A percentile compares a stretch with the other conserved stretches of the same genome.
Conservation (phyloP, 257 asterid species). For the Salvia splendens region DNA sequence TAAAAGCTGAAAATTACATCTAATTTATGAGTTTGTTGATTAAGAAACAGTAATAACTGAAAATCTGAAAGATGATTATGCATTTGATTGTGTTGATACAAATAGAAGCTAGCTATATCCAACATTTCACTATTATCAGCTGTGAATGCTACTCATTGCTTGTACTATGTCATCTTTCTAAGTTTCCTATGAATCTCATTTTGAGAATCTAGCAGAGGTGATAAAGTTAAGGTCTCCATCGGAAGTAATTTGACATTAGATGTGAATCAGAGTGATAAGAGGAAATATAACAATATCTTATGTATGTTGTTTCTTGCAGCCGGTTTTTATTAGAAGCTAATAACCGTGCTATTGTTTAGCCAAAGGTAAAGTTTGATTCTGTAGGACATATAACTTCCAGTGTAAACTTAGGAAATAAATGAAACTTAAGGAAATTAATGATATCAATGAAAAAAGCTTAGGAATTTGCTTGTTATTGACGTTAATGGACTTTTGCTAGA, state of each 20-base stretch:
- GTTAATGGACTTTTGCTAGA: not conserved
- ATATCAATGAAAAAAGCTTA: not conserved
- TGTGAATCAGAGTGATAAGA: not conserved
- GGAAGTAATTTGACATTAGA: constrained; percentile 8
- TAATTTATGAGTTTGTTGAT: constrained; percentile 6
- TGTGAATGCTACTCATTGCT: constrained; percentile 4
- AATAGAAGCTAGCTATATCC: constrained; percentile 16
- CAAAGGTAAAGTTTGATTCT: constrained; percentile 5
- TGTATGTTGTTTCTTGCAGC: not conserved
- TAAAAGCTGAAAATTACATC: not conserved
- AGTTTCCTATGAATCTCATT: not conserved
- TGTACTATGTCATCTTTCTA: not conserved
- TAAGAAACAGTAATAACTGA: not conserved
- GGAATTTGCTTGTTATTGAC: not conserved
- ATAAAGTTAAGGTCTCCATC: not conserved
- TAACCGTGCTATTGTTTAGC: constrained; percentile 10
- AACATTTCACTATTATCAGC: constrained; percentile 8
- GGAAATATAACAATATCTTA: not conserved
- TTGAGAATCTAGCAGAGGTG: not conserved
- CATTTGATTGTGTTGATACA: constrained; percentile 12
- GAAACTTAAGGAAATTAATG: not conserved
- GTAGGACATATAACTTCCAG: not conserved
- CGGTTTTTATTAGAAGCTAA: constrained; percentile 18
- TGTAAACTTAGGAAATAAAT: not conserved
- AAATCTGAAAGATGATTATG: constrained; percentile 3